These are phyloP conservation scores for Fomitopsis betulina DNA, from an alignment of 1,284 basidiomycete species.

Conservation along the genomic window DNA sequence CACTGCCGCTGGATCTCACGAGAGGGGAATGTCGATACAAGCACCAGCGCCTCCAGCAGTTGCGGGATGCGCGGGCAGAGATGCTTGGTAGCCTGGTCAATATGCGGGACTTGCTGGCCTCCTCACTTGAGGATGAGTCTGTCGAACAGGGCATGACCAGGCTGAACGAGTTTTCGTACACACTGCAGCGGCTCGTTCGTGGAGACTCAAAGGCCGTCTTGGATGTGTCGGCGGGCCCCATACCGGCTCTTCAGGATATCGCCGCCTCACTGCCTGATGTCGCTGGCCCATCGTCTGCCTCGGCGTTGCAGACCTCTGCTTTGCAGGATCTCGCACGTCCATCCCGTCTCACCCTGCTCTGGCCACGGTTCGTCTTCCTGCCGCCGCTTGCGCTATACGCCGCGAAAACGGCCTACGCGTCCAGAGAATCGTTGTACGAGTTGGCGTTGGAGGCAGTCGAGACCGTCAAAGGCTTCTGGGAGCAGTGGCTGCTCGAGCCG, in stretches of 20 bases:
- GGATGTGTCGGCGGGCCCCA: conserved; percentile 4
- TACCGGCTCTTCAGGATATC: conserved; percentile 17
- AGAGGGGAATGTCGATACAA: conserved; percentile 62
- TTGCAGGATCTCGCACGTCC: conserved; percentile 49
- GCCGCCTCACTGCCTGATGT: conserved; percentile 22
- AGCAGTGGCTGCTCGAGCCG: conserved; percentile 87
- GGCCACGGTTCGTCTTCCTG: conserved; percentile 65
- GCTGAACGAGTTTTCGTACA: conserved; percentile 13
- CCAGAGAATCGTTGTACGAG: conserved; percentile 46
- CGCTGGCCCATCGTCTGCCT: conserved; percentile 18
- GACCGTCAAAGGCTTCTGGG: conserved; percentile 74
- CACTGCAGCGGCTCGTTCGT: conserved; percentile 12
- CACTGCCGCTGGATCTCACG: conserved; percentile 49
- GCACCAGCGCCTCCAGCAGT: conserved; percentile 48
- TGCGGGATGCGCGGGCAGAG: conserved; percentile 63
- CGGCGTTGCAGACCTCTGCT: conserved; percentile 23
- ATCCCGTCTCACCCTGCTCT: conserved; percentile 50
- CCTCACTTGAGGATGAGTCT: conserved; percentile 18
- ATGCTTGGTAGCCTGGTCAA: conserved; percentile 54
- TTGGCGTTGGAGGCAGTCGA: conserved; percentile 61
- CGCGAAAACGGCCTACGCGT: conserved; percentile 43
- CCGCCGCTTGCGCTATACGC: conserved; percentile 57
- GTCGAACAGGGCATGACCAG: conserved; percentile 10
- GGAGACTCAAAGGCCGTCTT: conserved; percentile 5
- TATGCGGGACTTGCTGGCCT: conserved; percentile 41